phyloP scores from a whole-genome alignment of 148 eudicot genomes.

The Rhododendron williamsianum region DNA sequence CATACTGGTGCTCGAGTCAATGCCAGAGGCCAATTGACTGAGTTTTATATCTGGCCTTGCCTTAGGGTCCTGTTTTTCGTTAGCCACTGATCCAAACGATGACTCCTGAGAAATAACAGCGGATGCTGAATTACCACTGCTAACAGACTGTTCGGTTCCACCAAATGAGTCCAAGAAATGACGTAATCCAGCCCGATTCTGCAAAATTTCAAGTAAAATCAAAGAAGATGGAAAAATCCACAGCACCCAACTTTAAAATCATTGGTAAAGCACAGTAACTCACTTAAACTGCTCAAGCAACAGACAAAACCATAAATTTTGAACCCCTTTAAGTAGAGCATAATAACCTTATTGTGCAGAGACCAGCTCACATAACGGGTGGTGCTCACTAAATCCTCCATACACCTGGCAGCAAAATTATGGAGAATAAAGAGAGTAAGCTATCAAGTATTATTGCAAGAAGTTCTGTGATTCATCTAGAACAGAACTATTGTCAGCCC shows the following conservation, averaged over 20 bases:
- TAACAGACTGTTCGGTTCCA: constrained; percentile 57
- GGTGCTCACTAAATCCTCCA: constrained; percentile 96
- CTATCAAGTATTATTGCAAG: neutral
- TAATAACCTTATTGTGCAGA: constrained; percentile 85
- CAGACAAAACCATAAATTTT: neutral
- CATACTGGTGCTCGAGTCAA: constrained; percentile 44
- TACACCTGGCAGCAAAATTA: constrained; percentile 49
- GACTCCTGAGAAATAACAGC: constrained; percentile 49
- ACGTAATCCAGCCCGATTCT: constrained; percentile 98
- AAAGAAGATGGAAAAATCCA: neutral
- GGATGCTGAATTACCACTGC: constrained; percentile 32
- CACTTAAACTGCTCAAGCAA: neutral
- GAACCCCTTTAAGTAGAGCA: neutral
- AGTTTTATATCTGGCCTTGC: constrained; percentile 54
- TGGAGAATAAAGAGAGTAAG: neutral
- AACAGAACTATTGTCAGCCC: neutral
- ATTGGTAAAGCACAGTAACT: neutral
- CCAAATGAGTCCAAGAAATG: constrained; percentile 97
- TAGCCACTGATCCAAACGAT: constrained; percentile 24
- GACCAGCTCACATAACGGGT: constrained; percentile 98
- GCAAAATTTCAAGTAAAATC: constrained; percentile 23
- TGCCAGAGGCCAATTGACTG: constrained; percentile 46
- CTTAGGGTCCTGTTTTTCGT: constrained; percentile 58
- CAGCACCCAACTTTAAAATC: neutral
- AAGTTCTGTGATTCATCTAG: neutral